These are phyloP conservation scores for Kingdonia uniflora DNA, from an alignment of 164 flowering plant species.

Conservation along the genomic window DNA sequence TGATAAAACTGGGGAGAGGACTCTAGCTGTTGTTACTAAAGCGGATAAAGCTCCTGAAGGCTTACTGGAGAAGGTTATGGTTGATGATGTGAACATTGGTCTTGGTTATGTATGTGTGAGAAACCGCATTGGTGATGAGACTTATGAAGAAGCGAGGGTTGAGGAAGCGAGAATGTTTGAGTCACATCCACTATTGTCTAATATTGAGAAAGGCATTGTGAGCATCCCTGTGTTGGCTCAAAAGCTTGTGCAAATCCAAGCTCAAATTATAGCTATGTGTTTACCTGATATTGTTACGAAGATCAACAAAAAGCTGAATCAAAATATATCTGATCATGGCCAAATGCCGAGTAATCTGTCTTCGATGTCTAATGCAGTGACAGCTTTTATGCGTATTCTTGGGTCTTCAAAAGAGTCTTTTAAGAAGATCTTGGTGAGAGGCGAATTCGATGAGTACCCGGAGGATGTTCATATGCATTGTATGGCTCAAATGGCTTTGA, in stretches of 20 bases:
- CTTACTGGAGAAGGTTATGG: slow-evolving; percentile 2
- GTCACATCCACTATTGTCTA: background rate
- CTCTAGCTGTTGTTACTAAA: slow-evolving; percentile 6
- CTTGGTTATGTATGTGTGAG: slow-evolving; percentile 8
- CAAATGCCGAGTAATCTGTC: background rate
- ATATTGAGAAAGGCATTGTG: background rate
- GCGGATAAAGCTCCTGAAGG: slow-evolving; percentile 9
- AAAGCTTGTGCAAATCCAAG: slow-evolving; percentile 1
- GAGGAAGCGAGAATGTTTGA: slow-evolving; percentile 2
- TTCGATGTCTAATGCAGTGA: background rate
- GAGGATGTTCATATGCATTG: background rate
- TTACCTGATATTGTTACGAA: background rate
- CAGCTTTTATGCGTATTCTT: slow-evolving; percentile 3
- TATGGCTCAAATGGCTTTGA: background rate
- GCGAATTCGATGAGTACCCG: slow-evolving; percentile 4
- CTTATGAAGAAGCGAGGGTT: background rate
- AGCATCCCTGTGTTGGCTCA: slow-evolving; percentile 5
- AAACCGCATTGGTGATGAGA: slow-evolving; percentile 4
- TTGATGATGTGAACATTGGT: slow-evolving; percentile 7
- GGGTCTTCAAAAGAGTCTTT: slow-evolving; percentile 8
- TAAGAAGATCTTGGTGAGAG: slow-evolving; percentile 1
- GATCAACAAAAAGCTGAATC: background rate
- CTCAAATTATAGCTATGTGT: background rate
- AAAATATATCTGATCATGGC: background rate
- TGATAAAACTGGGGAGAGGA: slow-evolving; percentile 2